phyloP scores from a whole-genome alignment of 2,329 filamentous ascomycete species.

The Fonsecaea nubica region DNA sequence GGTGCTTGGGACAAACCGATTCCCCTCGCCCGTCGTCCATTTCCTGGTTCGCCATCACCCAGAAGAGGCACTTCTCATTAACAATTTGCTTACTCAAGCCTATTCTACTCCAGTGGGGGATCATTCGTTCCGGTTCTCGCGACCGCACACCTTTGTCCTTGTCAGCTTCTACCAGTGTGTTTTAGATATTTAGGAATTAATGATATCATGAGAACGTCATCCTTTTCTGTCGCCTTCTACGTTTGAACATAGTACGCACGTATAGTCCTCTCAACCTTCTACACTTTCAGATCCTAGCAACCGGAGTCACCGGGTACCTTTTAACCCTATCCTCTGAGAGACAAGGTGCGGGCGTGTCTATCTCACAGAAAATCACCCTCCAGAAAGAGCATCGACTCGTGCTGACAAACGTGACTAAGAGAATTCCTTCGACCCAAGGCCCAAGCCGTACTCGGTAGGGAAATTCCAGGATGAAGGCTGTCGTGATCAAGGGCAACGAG shows the following conservation, averaged over 20 bases:
- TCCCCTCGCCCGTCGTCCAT: not conserved
- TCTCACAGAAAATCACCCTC: too few relatives aligned
- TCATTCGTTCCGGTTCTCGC: not conserved
- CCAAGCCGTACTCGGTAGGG: too few relatives aligned
- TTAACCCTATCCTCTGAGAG: not conserved
- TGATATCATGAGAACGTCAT: conserved; percentile 26
- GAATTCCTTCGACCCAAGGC: not conserved
- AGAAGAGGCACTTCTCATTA: not conserved
- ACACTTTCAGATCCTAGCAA: not conserved
- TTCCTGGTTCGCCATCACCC: not conserved
- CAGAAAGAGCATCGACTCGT: not conserved
- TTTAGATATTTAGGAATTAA: conserved; percentile 15
- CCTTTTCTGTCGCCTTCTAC: not conserved
- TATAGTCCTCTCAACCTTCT: not conserved
- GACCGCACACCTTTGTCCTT: not conserved
- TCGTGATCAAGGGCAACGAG: conserved; percentile 31
- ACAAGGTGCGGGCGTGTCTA: not conserved
- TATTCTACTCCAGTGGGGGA: not conserved
- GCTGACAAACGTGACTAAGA: not conserved
- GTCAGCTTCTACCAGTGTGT: not conserved
- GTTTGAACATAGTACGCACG: not conserved
- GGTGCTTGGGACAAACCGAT: not conserved
- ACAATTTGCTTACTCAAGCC: conserved; percentile 2
- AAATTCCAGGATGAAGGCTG: conserved; percentile 34
- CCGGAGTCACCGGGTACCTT: not conserved